Conservation (phyloP, 306 rosid species). For the Canavalia gladiata region DNA sequence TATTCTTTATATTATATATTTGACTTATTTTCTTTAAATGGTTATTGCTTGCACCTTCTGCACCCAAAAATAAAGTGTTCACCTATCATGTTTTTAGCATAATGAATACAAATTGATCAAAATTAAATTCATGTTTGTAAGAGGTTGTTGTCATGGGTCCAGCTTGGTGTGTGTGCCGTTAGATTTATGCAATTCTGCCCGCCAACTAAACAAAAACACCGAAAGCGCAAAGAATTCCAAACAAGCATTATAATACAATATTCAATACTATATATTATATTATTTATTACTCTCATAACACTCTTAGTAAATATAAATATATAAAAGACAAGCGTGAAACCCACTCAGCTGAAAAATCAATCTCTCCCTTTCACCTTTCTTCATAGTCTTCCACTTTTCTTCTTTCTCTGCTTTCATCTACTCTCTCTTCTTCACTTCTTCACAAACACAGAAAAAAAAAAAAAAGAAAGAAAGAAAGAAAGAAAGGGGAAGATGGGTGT, state of each 20-base stretch:
- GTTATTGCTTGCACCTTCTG: too few species aligned
- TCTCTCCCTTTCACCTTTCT: conserved; percentile 25
- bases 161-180: conserved; percentile 79
- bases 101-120: conserved; percentile 19
- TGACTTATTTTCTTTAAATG: too few species aligned
- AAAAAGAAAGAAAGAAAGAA: conserved; percentile 12
- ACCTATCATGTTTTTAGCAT: not conserved
- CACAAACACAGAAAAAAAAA: conserved; percentile 34
- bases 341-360: conserved; percentile 62
- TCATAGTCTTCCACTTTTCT: conserved; percentile 25
- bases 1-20: too few species aligned
- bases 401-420: conserved; percentile 29
- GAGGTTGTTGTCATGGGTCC: conserved; percentile 77
- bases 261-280: not conserved
- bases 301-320: conserved; percentile 32
- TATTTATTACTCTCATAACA: not conserved
- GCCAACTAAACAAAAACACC: conserved; percentile 83
- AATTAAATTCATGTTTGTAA: conserved; percentile 42
- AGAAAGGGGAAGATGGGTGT: conserved; percentile 49
- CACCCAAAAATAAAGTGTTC: too few species aligned
- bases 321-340: conserved; percentile 85
- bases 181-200: conserved; percentile 60
- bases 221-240: conserved; percentile 68
- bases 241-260: not conserved
- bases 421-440: conserved; percentile 47